These are phyloP conservation scores for Aureobasidium sp. DNA, from an alignment of 2,329 filamentous ascomycete genomes.

Conservation along the genomic window DNA sequence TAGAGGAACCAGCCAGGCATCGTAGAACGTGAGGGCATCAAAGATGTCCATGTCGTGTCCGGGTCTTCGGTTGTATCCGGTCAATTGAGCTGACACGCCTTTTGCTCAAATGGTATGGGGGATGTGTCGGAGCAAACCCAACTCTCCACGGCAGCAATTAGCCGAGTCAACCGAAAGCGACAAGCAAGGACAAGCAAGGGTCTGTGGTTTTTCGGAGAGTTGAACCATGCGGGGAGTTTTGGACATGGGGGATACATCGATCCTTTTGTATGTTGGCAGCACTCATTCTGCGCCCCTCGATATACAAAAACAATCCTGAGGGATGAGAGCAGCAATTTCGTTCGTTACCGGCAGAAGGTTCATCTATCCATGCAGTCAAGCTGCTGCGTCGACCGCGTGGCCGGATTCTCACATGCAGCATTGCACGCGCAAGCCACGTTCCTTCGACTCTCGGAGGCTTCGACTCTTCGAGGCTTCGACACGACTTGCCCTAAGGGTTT, in stretches of 20 bases:
- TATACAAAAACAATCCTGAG: not conserved
- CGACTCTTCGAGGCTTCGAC: not conserved
- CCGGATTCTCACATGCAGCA: too few species aligned
- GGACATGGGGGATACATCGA: not conserved
- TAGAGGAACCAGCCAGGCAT: not conserved
- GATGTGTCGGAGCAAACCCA: not conserved
- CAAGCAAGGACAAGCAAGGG: not conserved
- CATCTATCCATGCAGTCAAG: not conserved
- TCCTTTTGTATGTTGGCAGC: not conserved
- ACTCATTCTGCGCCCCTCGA: not conserved
- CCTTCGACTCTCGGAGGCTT: not conserved
- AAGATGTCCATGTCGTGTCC: not conserved
- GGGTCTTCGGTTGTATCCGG: not conserved
- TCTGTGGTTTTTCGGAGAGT: not conserved
- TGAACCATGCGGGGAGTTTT: not conserved
- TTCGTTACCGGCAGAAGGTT: not conserved
- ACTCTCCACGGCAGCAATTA: not conserved
- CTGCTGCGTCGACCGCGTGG: not conserved
- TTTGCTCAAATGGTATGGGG: not conserved
- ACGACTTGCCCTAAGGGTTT: not conserved
- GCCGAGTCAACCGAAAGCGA: not conserved
- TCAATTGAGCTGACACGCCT: not conserved
- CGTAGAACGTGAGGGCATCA: not conserved
- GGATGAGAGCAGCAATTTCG: not conserved
- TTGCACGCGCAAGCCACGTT: conserved; percentile 3